phyloP scores from a whole-genome alignment of 2,329 filamentous ascomycete species.

The Penicillium sp. region DNA sequence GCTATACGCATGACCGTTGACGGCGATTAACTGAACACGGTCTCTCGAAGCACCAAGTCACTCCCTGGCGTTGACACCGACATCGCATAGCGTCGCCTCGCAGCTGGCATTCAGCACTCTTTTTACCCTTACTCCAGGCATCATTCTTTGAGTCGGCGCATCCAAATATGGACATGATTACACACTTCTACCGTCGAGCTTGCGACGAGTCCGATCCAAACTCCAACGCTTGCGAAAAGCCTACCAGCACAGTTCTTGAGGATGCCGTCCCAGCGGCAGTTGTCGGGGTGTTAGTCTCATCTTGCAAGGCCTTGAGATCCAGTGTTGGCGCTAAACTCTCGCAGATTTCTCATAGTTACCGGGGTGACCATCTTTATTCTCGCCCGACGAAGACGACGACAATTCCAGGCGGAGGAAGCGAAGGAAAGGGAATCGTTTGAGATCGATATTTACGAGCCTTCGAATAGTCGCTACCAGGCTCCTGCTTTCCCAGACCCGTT shows the following conservation, averaged over 20 bases:
- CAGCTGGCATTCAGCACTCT: neutral
- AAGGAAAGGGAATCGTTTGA: conserved; percentile 15
- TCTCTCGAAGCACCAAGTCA: neutral
- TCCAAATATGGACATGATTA: conserved; percentile 7
- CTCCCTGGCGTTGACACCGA: neutral
- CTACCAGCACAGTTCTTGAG: conserved; percentile 10
- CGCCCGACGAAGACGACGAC: conserved; percentile 10
- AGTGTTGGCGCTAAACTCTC: neutral
- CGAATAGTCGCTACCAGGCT: conserved; percentile 2
- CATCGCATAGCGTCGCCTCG: neutral
- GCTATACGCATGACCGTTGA: neutral
- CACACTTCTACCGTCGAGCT: conserved; percentile 7
- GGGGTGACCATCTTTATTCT: conserved; percentile 8
- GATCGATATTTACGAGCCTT: conserved; percentile 14
- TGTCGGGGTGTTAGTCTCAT: conserved; percentile 9
- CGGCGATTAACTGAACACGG: neutral
- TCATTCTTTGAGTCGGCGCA: too few species aligned
- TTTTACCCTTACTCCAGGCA: neutral
- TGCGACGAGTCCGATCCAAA: conserved; percentile 10
- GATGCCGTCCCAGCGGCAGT: conserved; percentile 13
- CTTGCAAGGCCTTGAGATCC: neutral
- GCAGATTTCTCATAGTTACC: conserved; percentile 10
- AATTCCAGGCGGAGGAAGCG: conserved; percentile 6
- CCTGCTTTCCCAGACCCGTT: conserved; percentile 10
- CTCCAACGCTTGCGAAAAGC: conserved; percentile 12